These are phyloP conservation scores for Paramecium sonneborni DNA, from an alignment of 73 alveolate species.

Conservation along the genomic window DNA sequence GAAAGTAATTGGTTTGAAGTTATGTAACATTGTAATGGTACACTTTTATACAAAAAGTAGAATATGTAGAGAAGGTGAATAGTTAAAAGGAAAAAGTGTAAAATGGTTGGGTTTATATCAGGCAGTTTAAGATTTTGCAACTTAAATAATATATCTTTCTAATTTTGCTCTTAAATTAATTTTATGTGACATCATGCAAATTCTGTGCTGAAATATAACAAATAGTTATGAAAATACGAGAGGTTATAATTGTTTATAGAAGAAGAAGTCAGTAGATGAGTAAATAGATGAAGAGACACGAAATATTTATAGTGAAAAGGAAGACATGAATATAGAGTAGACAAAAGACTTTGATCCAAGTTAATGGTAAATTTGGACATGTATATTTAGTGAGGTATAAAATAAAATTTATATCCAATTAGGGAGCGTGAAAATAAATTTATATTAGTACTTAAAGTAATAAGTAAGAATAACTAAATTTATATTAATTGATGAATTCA, in stretches of 20 bases:
- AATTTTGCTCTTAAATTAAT: neutral
- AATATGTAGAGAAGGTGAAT: neutral
- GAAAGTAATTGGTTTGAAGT: constrained; percentile 37
- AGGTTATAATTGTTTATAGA: neutral
- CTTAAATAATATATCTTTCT: neutral
- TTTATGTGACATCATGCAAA: neutral
- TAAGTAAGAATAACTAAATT: constrained; percentile 73
- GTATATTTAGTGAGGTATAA: constrained; percentile 67
- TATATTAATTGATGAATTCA: constrained; percentile 62
- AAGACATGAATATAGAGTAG: neutral
- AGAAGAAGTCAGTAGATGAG: neutral
- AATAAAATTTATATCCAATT: neutral
- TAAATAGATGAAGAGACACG: neutral
- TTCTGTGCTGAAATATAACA: neutral
- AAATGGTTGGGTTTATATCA: neutral
- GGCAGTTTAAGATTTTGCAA: neutral
- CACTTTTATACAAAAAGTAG: neutral
- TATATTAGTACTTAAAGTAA: constrained; percentile 78
- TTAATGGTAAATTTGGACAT: constrained; percentile 80
- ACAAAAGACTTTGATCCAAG: constrained; percentile 64
- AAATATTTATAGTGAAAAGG: constrained; percentile 17
- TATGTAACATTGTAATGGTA: constrained; percentile 20
- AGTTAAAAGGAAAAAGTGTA: neutral
- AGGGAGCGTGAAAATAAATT: constrained; percentile 78
- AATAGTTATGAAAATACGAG: neutral